These are phyloP conservation scores for Scytalidium lignicola DNA, from an alignment of 2,329 filamentous ascomycete species.

Conservation along the genomic window DNA sequence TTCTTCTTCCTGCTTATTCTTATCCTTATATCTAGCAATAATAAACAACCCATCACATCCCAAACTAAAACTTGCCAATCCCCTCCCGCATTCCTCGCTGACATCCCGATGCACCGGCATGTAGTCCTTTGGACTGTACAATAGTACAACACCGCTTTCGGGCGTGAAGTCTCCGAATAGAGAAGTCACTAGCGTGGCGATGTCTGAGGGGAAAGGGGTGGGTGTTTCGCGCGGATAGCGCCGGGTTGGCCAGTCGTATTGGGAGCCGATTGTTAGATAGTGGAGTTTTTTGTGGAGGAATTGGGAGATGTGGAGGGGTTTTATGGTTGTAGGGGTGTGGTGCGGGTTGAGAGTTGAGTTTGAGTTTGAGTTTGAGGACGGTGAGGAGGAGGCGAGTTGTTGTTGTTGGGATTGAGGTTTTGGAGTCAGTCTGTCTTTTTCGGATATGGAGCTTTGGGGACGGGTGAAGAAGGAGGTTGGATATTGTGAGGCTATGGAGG, in stretches of 20 bases:
- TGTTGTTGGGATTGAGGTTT: not conserved
- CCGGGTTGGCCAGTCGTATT: conserved; percentile 92
- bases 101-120: conserved; percentile 93
- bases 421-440: conserved; percentile 45
- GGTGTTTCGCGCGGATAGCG: conserved; percentile 63
- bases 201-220: conserved; percentile 70
- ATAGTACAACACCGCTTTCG: conserved; percentile 87
- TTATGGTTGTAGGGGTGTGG: conserved; percentile 48
- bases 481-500: not conserved
- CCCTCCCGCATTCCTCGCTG: conserved; percentile 73
- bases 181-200: conserved; percentile 59
- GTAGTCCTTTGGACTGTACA: conserved; percentile 86
- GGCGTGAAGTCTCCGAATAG: conserved; percentile 73
- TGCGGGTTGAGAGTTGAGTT: conserved; percentile 29
- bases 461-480: conserved; percentile 50
- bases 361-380: conserved; percentile 42
- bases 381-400: conserved; percentile 40
- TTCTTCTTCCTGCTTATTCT: conserved; percentile 10
- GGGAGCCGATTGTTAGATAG: conserved; percentile 89
- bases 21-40: conserved; percentile 50
- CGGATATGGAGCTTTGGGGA: conserved; percentile 32
- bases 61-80: conserved; percentile 78
- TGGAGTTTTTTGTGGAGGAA: conserved; percentile 77
- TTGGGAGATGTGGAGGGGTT: conserved; percentile 63
- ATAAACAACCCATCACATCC: conserved; percentile 90